phyloP scores from a whole-genome alignment of 176 grass and related monocot species.

The Dendrocalamus sinicus region DNA sequence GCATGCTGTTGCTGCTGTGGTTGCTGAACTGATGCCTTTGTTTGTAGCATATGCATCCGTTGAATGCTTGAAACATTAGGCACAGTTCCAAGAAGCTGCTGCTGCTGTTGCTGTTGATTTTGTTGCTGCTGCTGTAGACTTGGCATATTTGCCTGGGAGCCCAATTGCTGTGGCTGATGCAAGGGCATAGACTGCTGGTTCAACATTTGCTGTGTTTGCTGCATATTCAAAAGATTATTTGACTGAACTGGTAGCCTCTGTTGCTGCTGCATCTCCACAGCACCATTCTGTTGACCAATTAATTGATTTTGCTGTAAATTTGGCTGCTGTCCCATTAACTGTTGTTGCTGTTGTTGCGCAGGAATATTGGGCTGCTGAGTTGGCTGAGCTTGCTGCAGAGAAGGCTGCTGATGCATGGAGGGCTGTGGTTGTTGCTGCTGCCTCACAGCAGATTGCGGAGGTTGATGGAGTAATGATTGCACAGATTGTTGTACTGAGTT shows the following conservation, averaged over 20 bases:
- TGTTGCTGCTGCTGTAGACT: conserved; percentile 63
- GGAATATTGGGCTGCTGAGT: conserved; percentile 66
- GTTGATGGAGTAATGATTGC: conserved; percentile 76
- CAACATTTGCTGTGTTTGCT: conserved; percentile 74
- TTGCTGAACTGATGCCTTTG: conserved; percentile 56
- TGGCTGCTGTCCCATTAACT: conserved; percentile 56
- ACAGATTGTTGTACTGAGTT: conserved; percentile 81
- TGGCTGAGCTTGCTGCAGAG: conserved; percentile 64
- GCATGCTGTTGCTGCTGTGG: conserved; percentile 66
- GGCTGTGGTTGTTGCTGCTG: conserved; percentile 76
- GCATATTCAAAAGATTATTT: conserved; percentile 78
- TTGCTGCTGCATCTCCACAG: conserved; percentile 73
- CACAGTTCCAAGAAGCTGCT: conserved; percentile 66
- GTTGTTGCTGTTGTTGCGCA: conserved; percentile 69
- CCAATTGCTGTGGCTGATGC: conserved; percentile 69
- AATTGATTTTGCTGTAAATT: conserved; percentile 73
- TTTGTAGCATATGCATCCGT: conserved; percentile 61
- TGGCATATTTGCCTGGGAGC: conserved; percentile 64
- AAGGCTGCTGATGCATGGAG: conserved; percentile 71
- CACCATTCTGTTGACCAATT: conserved; percentile 65
- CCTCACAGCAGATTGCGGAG: conserved; percentile 63
- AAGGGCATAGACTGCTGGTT: conserved; percentile 76
- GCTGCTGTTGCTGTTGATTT: conserved; percentile 57
- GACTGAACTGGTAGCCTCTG: conserved; percentile 72
- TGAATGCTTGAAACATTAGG: conserved; percentile 65